Conservation (phyloP, 352 stramenopile genomes). For the Phytophthora citricola region DNA sequence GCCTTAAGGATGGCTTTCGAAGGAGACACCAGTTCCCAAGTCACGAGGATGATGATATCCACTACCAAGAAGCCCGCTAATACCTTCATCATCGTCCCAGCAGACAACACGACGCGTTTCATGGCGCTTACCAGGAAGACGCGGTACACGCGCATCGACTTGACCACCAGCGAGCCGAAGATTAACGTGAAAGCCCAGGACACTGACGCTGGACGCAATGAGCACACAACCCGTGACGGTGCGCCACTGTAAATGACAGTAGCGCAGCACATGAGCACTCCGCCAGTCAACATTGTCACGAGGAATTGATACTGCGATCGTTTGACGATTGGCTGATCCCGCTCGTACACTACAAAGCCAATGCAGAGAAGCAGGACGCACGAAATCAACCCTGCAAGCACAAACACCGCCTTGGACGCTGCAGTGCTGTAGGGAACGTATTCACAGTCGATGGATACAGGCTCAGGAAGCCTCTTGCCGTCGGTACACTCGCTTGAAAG, state of each 20-base stretch:
- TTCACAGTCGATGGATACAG: slow-evolving; percentile 50
- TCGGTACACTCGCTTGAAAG: slow-evolving; percentile 47
- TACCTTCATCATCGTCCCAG: slow-evolving; percentile 51
- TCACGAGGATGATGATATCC: slow-evolving; percentile 42
- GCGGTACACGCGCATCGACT: slow-evolving; percentile 63
- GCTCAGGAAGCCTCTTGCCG: slow-evolving; percentile 24
- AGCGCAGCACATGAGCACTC: slow-evolving; percentile 51
- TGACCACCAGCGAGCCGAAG: slow-evolving; percentile 56
- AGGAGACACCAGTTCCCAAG: slow-evolving; percentile 41
- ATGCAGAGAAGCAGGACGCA: slow-evolving; percentile 33
- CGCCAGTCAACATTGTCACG: slow-evolving; percentile 55
- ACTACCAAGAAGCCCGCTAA: slow-evolving; percentile 42
- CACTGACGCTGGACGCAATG: slow-evolving; percentile 34
- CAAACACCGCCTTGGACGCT: slow-evolving; percentile 28
- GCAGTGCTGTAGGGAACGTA: slow-evolving; percentile 41
- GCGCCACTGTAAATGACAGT: slow-evolving; percentile 49
- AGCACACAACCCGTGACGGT: slow-evolving; percentile 47
- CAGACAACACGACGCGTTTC: slow-evolving; percentile 53
- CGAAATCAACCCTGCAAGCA: slow-evolving; percentile 28
- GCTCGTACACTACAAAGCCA: slow-evolving; percentile 44
- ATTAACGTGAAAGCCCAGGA: slow-evolving; percentile 58
- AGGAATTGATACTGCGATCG: slow-evolving; percentile 76
- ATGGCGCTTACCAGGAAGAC: slow-evolving; percentile 49
- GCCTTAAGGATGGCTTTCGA: slow-evolving; percentile 11
- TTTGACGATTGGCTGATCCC: slow-evolving; percentile 60